Conservation (phyloP, 768 basidiomycete species). For the Strobilomyces confusus region DNA sequence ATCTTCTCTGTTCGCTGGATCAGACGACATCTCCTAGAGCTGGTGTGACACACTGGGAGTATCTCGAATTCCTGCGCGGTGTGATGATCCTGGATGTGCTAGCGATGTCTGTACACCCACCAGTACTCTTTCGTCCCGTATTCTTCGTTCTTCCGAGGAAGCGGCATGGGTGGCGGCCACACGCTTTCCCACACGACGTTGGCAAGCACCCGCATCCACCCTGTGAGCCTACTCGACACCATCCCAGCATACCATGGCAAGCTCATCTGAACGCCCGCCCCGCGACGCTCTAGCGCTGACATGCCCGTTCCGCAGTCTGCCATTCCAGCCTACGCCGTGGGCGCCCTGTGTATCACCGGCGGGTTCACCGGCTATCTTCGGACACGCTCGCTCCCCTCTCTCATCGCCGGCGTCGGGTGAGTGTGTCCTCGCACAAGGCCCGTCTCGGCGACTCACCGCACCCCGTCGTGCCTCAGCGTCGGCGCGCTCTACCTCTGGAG, state of each 20-base stretch:
- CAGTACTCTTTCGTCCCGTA: constrained; percentile 70
- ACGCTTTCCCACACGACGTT: constrained; percentile 10
- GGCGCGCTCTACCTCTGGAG: constrained; percentile 78
- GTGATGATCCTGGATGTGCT: background rate
- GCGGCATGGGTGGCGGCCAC: constrained; percentile 24
- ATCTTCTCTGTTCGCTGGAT: constrained; percentile 42
- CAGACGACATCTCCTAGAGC: background rate
- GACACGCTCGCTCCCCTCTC: constrained; percentile 75
- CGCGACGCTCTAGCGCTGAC: constrained; percentile 14
- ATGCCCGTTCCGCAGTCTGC: constrained; percentile 55
- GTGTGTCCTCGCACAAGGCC: constrained; percentile 17
- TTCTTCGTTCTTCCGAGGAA: constrained; percentile 64
- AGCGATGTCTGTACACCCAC: constrained; percentile 33
- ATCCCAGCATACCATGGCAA: constrained; percentile 26
- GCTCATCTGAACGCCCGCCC: constrained; percentile 10
- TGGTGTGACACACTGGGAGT: constrained; percentile 48
- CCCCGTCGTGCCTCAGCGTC: constrained; percentile 43
- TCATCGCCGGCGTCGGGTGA: constrained; percentile 79
- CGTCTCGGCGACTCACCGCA: background rate
- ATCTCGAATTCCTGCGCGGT: constrained; percentile 59
- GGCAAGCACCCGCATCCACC: background rate
- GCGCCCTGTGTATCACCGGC: constrained; percentile 70
- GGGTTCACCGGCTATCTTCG: constrained; percentile 69
- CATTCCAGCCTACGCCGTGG: constrained; percentile 76
- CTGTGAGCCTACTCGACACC: constrained; percentile 21